Conservation (phyloP, 108 stramenopile species). For the Cyclotella choctawhatcheeana region DNA sequence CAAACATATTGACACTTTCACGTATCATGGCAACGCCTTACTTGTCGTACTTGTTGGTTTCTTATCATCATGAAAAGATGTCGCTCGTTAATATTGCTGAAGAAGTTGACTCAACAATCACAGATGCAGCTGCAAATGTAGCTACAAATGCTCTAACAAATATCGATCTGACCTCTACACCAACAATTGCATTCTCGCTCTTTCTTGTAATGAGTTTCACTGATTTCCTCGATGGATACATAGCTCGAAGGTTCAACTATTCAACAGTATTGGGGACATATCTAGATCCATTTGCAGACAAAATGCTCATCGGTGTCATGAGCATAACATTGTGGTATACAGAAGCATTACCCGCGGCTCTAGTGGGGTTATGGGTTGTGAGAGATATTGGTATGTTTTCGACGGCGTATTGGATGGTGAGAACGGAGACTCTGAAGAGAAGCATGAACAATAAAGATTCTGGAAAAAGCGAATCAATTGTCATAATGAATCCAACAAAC, state of each 20-base stretch:
- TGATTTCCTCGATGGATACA: conserved; percentile 83
- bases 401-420: conserved; percentile 45
- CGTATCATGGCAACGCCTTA: conserved; percentile 78
- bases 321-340: conserved; percentile 67
- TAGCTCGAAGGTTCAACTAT: conserved; percentile 70
- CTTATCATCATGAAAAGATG: conserved; percentile 55
- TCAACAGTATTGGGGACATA: conserved; percentile 82
- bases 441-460: conserved; percentile 15
- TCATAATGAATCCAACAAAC: conserved; percentile 57
- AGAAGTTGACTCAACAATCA: conserved; percentile 3
- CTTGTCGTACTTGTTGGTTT: conserved; percentile 72
- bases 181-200: conserved; percentile 31
- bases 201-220: conserved; percentile 64
- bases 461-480: conserved; percentile 26
- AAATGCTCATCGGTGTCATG: conserved; percentile 59
- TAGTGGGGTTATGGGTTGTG: conserved; percentile 73
- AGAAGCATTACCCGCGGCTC: conserved; percentile 60
- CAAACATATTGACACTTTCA: conserved; percentile 77
- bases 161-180: conserved; percentile 35
- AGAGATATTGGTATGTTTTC: conserved; percentile 59
- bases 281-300: conserved; percentile 88
- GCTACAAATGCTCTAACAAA: conserved; percentile 7
- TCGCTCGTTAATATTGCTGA: conserved; percentile 30
- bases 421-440: conserved; percentile 31
- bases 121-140: conserved; percentile 6